Evolutionary conservation across 768 basidiomycete genomes (phyloP).

Genomic region (Hemileccinum rubropunctum): DNA sequence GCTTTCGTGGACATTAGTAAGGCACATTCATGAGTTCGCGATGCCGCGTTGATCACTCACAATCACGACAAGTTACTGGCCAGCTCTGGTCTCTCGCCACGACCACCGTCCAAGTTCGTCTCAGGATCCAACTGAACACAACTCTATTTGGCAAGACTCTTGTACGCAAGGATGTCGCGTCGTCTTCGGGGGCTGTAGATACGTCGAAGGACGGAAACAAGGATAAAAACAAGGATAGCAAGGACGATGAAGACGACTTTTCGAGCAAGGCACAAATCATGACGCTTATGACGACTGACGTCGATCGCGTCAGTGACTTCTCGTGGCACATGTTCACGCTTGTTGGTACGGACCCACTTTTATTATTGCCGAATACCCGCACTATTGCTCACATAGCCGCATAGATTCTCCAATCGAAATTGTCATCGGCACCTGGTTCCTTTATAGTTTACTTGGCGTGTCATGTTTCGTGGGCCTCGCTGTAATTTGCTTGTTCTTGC

Average conservation of each 20-base stretch:
- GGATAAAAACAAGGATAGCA: slow-evolving; percentile 1
- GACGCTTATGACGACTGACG: slow-evolving; percentile 95
- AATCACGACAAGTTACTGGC: slow-evolving; percentile 47
- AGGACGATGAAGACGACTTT: slow-evolving; percentile 50
- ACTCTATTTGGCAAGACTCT: slow-evolving; percentile 83
- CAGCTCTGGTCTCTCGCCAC: slow-evolving; percentile 73
- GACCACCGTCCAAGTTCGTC: slow-evolving; percentile 64
- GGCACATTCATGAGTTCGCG: slow-evolving; percentile 11
- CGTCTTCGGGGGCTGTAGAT: slow-evolving; percentile 42
- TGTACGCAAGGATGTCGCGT: slow-evolving; percentile 80
- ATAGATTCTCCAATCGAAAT: slow-evolving; percentile 79
- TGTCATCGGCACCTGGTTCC: slow-evolving; percentile 65
- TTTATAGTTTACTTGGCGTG: slow-evolving; percentile 76
- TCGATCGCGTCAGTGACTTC: slow-evolving; percentile 86
- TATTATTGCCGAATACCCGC: neutral
- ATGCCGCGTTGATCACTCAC: slow-evolving; percentile 6
- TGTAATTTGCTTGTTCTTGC: slow-evolving; percentile 67
- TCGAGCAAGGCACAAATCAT: slow-evolving; percentile 79
- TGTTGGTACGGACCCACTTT: slow-evolving; percentile 46
- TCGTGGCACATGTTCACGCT: slow-evolving; percentile 75
- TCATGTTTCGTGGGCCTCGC: slow-evolving; percentile 79
- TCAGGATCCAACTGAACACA: slow-evolving; percentile 80
- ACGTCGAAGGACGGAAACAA: slow-evolving; percentile 23
- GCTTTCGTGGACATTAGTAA: slow-evolving; percentile 42
- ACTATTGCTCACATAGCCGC: neutral